Percentiles rank a stretch among this genome's conserved stretches.
These are phyloP conservation scores for Aspergillus sp. DNA, from an alignment of 2,329 filamentous ascomycete species.

Conservation along the genomic window DNA sequence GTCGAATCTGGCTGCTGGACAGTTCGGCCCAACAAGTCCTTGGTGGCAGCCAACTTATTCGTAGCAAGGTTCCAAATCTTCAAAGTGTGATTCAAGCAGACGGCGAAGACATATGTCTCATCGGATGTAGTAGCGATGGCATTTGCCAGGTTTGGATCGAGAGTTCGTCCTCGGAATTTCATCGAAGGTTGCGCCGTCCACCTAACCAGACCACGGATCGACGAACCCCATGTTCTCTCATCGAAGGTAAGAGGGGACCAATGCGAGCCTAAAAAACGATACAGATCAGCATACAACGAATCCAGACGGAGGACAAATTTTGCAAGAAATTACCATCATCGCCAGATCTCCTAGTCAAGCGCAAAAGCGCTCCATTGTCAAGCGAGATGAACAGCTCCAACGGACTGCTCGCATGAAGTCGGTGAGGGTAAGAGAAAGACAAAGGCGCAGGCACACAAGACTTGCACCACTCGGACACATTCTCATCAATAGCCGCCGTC, in stretches of 20 bases:
- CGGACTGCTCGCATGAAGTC: constrained; percentile 68
- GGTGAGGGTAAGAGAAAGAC: constrained; percentile 72
- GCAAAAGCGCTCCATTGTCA: constrained; percentile 48
- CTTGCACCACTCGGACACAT: constrained; percentile 72
- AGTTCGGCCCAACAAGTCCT: constrained; percentile 69
- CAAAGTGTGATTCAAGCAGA: constrained; percentile 83
- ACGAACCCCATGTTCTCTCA: constrained; percentile 46
- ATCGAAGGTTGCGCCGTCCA: constrained; percentile 41
- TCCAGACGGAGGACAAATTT: background rate
- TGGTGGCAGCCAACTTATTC: constrained; percentile 70
- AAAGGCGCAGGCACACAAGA: constrained; percentile 68
- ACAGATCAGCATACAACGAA: constrained; percentile 1
- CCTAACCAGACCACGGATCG: constrained; percentile 42
- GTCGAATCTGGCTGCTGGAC: constrained; percentile 62
- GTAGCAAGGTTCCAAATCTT: constrained; percentile 85
- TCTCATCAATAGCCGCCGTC: constrained; percentile 63
- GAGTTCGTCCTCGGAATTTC: constrained; percentile 35
- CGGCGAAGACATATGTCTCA: constrained; percentile 60
- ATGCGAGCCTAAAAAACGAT: constrained; percentile 27
- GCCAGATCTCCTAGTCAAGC: constrained; percentile 59
- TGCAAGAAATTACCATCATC: constrained; percentile 41
- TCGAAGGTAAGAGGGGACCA: constrained; percentile 46
- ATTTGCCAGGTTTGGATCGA: constrained; percentile 41
- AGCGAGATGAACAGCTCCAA: constrained; percentile 72
- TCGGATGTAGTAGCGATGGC: constrained; percentile 43